Base-by-base conservation (phyloP, 768 basidiomycete species). In the Mycena pura region DNA sequence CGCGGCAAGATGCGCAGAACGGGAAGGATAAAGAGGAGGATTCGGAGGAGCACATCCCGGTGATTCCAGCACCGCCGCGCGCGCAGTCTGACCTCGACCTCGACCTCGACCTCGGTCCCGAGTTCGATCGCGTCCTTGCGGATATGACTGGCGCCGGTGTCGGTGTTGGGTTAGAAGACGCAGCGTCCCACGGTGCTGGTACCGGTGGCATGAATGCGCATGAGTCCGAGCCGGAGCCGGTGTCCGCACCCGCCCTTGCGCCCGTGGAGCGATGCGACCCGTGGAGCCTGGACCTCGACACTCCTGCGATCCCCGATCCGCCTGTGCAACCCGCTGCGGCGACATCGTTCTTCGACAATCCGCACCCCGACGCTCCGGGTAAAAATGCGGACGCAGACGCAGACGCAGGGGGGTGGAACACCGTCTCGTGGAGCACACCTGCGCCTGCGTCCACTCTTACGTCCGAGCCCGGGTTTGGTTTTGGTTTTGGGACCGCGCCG, bases 61-160 rank as follows among this genome's bases (percentile, higher is more conserved):
- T 57, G 38, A 47, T 57, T 27, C 57, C 57, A 27, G 47, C 57
- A n/a, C n/a, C n/a, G 29, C 57, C 57, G 57, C 24, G 46, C 39
- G 47, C 34, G 47, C 47, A 41, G 46, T 57, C 50, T 38, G 57
- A 57, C 46, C 43, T 57, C 45, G 57, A 57, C 46, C 43, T 56
- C 34, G 51, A 29, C 39, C 39, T 40, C 38, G 39, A 31, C 31
- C 47, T 48, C 29, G 47, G 34, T 47, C 45, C 15, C 47, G 50
- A 39, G 25, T 43, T 55, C 41, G 38, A 49, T 49, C n/a, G 50
- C 15, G 46, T 31, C 46, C 28, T 48, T 48, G 50, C 50, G 38
- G 43, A 21, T 24, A 19, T 32, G 53, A 43, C 24, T 55, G 41
- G 52, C 31, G 41, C 41, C 25, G 41, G 38, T 29, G 19, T 43